Conservation (phyloP, 2,329 filamentous ascomycete species). For the Domatiomyces globalis region DNA sequence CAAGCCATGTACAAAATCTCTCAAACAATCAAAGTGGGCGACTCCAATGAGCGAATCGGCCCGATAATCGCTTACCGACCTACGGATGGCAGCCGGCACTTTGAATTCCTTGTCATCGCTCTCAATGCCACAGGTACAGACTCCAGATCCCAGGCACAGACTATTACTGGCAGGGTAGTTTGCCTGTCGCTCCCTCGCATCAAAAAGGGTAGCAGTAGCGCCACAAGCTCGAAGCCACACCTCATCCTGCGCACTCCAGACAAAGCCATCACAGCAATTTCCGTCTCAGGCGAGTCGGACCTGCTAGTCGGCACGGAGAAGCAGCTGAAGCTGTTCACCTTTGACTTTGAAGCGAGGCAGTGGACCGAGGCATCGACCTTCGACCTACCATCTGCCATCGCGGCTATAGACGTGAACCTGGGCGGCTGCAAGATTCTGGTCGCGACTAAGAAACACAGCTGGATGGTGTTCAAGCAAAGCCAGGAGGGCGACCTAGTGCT, state of each 20-base stretch:
- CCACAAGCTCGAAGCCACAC: slow-evolving; percentile 3
- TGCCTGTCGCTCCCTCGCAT: slow-evolving; percentile 11
- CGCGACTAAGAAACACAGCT: slow-evolving; percentile 40
- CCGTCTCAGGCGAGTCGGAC: slow-evolving; percentile 29
- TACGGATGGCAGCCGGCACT: slow-evolving; percentile 10
- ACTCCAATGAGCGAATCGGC: slow-evolving; percentile 10
- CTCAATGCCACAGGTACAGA: slow-evolving; percentile 5
- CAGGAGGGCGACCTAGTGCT: slow-evolving; percentile 23
- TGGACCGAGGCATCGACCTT: slow-evolving; percentile 29
- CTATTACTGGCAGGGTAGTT: slow-evolving; percentile 1
- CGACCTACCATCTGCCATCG: slow-evolving; percentile 28
- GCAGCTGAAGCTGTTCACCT: slow-evolving; percentile 29
- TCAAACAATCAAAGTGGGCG: slow-evolving; percentile 2
- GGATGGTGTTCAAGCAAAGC: slow-evolving; percentile 25
- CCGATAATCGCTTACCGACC: slow-evolving; percentile 14
- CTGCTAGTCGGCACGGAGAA: slow-evolving; percentile 34
- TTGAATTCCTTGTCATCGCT: slow-evolving; percentile 16
- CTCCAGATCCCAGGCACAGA: background rate
- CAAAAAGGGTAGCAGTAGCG: slow-evolving; percentile 11
- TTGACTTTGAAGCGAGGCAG: slow-evolving; percentile 28
- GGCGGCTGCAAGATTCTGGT: slow-evolving; percentile 35
- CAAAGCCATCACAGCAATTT: slow-evolving; percentile 12
- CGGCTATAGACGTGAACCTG: background rate
- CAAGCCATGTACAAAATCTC: background rate
- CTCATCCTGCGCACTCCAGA: slow-evolving; percentile 5